Percentiles rank a stretch among this genome's conserved stretches.
These are phyloP conservation scores for Nowakowskiella sp. DNA, from an alignment of 192 early-diverging fungal genomes.

Conservation along the genomic window DNA sequence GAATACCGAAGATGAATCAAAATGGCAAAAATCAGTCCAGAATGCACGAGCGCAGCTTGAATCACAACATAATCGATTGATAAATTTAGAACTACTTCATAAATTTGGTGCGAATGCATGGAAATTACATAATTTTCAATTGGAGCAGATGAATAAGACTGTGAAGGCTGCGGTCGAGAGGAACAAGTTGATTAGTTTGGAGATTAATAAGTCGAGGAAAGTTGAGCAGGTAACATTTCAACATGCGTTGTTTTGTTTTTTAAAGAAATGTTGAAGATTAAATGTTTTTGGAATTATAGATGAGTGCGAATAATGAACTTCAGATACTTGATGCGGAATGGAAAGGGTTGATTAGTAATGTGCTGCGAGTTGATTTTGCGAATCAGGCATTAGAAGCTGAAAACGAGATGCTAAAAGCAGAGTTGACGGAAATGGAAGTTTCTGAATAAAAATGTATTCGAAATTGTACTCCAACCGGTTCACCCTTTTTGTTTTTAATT, in stretches of 20 bases:
- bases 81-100: constrained; percentile 41
- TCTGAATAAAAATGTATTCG: too few relatives aligned
- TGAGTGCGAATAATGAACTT: constrained; percentile 15
- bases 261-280: constrained; percentile 3
- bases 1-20: constrained; percentile 3
- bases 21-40: constrained; percentile 23
- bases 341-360: constrained; percentile 17
- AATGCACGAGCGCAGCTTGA: constrained; percentile 43
- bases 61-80: constrained; percentile 30
- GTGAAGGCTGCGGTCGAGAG: constrained; percentile 20
- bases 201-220: constrained; percentile 41
- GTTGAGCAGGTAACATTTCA: constrained; percentile 28
- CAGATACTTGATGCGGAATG: constrained; percentile 17
- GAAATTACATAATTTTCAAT: constrained; percentile 32
- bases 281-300: constrained; percentile 2
- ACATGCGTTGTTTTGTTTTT: neutral
- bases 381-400: constrained; percentile 21
- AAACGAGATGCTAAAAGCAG: constrained; percentile 19
- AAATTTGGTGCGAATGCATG: constrained; percentile 40
- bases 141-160: constrained; percentile 18
- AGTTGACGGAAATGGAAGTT: too few relatives aligned
- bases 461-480: too few relatives aligned
- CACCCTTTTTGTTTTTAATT: too few relatives aligned
- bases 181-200: constrained; percentile 12
- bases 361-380: constrained; percentile 25